A percentile compares a stretch with the other conserved stretches of the same genome.
phyloP scores from a whole-genome alignment of 2,329 filamentous ascomycete species.

The Aspergillus sp. region DNA sequence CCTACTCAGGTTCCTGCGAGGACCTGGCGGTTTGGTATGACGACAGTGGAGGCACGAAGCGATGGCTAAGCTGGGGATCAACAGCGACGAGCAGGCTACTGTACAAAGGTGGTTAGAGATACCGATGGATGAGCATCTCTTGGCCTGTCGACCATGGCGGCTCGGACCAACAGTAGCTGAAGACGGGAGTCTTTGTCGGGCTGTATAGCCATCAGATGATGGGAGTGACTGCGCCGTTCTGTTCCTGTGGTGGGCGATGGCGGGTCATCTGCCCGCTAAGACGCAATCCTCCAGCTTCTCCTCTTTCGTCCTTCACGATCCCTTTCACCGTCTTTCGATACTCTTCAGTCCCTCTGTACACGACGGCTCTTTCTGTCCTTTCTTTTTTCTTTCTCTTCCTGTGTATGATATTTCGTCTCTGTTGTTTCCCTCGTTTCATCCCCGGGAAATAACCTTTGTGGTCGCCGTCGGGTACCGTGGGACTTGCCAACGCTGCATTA shows the following conservation, averaged over 20 bases:
- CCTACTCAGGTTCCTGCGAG: no score
- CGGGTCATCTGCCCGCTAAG: constrained; percentile 13
- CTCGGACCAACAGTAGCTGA: neutral
- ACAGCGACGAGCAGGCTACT: neutral
- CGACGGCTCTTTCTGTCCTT: neutral
- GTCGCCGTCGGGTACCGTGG: constrained; percentile 3
- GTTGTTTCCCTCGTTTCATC: neutral
- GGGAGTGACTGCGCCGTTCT: neutral
- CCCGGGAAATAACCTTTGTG: neutral
- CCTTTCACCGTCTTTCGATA: neutral
- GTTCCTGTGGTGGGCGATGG: neutral
- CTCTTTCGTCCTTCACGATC: neutral
- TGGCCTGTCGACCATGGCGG: neutral
- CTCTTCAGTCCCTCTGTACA: neutral
- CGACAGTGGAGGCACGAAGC: neutral
- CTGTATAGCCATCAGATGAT: constrained; percentile 5
- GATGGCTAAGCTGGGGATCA: neutral
- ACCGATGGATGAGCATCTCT: neutral
- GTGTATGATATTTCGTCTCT: neutral
- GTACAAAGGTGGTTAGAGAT: neutral
- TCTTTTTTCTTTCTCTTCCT: neutral
- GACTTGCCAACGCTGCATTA: neutral
- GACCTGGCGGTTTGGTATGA: neutral
- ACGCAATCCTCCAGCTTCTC: neutral
- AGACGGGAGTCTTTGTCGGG: neutral